Percentiles rank a stretch among this genome's conserved stretches.
phyloP scores from a whole-genome alignment of 108 stramenopile genomes.

The Cyclotella sp. region DNA sequence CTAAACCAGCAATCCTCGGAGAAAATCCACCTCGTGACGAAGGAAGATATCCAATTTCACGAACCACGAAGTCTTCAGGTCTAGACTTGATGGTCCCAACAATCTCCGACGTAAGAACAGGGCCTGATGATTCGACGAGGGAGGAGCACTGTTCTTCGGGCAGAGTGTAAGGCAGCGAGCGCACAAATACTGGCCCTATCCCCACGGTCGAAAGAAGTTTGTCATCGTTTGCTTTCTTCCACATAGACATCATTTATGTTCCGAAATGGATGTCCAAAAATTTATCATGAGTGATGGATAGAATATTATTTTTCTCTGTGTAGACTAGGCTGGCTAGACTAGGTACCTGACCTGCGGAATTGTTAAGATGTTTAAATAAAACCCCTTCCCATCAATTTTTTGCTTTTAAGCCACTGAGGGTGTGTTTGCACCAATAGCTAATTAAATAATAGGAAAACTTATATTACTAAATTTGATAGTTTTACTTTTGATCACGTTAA shows the following conservation, averaged over 20 bases:
- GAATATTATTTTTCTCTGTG: too few species aligned
- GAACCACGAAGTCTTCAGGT: conserved; percentile 84
- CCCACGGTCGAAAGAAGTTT: conserved; percentile 74
- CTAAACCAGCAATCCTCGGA: neutral
- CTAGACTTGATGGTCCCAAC: conserved; percentile 64
- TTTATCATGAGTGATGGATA: too few species aligned
- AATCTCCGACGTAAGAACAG: conserved; percentile 67
- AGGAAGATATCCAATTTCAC: conserved; percentile 67
- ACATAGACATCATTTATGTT: neutral
- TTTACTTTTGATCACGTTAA: too few species aligned
- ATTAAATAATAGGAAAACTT: too few species aligned
- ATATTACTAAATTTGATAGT: too few species aligned
- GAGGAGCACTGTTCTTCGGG: neutral
- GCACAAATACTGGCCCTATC: conserved; percentile 71
- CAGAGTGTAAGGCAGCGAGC: conserved; percentile 54
- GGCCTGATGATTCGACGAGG: neutral
- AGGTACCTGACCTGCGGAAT: too few species aligned
- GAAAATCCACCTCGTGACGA: neutral
- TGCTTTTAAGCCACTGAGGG: too few species aligned
- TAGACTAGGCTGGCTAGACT: too few species aligned
- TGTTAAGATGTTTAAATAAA: too few species aligned
- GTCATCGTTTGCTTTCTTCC: conserved; percentile 24
- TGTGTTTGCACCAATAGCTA: too few species aligned
- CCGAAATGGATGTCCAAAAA: too few species aligned
- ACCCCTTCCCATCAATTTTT: too few species aligned